Evolutionary conservation across 2,329 filamentous ascomycete species (phyloP).

Genomic region (Atkinsonella texensis): DNA sequence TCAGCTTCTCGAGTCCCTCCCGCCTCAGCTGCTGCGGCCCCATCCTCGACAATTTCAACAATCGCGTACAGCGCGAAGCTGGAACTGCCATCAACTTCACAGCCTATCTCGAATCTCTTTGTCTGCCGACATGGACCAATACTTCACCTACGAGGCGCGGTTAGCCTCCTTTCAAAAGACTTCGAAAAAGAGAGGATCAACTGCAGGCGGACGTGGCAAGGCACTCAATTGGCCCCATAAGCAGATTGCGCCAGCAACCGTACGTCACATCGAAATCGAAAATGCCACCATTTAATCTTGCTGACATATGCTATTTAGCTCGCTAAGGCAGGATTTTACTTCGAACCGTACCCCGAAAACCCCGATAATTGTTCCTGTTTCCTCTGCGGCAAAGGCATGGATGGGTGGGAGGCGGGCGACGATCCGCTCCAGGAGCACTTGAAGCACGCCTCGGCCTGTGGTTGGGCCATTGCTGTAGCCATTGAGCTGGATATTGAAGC

Average conservation of each 20-base stretch:
- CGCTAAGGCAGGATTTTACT: slow-evolving; percentile 85
- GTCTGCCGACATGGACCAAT: slow-evolving; percentile 21
- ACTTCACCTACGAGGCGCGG: slow-evolving; percentile 60
- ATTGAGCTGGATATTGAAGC: slow-evolving; percentile 51
- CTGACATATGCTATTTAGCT: slow-evolving; percentile 43
- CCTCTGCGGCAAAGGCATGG: slow-evolving; percentile 69
- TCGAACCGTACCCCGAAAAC: slow-evolving; percentile 59
- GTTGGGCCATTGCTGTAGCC: slow-evolving; percentile 67
- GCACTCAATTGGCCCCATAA: slow-evolving; percentile 65
- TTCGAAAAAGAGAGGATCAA: slow-evolving; percentile 59
- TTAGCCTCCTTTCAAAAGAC: slow-evolving; percentile 65
- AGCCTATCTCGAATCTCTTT: not conserved
- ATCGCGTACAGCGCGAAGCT: not conserved
- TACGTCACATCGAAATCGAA: slow-evolving; percentile 9
- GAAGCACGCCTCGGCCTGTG: slow-evolving; percentile 69
- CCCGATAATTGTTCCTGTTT: slow-evolving; percentile 89
- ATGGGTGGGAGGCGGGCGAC: slow-evolving; percentile 86
- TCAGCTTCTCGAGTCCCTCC: not conserved
- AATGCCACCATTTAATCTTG: not conserved
- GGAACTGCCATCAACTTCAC: too few relatives aligned
- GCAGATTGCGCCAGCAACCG: slow-evolving; percentile 20
- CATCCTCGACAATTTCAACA: not conserved
- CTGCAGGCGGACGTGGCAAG: slow-evolving; percentile 42
- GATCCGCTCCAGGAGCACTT: slow-evolving; percentile 76
- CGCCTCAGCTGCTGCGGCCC: not conserved